Evolutionary conservation across 2,329 filamentous ascomycete species (phyloP).

Genomic region (Erysiphe pulchra): DNA sequence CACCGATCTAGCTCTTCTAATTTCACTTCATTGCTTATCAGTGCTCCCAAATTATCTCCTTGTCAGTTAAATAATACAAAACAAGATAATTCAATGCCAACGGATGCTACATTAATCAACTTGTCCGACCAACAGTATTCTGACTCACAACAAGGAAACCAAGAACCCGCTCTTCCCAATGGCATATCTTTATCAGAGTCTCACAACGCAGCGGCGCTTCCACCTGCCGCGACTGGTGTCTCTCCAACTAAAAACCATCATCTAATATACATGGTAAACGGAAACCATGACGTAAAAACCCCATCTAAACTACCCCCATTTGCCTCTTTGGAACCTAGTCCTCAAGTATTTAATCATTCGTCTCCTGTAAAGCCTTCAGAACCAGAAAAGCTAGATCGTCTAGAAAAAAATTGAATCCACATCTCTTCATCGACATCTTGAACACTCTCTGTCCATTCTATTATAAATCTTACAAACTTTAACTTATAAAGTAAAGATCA

Average conservation of each 20-base stretch:
- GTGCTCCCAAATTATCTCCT: conserved; percentile 10
- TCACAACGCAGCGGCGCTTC: conserved; percentile 8
- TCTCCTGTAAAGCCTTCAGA: conserved; percentile 28
- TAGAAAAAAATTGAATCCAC: too few relatives aligned
- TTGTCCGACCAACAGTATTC: background rate
- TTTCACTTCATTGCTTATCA: conserved; percentile 10
- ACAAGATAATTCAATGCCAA: too few relatives aligned
- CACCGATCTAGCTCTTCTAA: conserved; percentile 8
- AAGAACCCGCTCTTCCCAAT: background rate
- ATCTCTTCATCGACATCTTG: too few relatives aligned
- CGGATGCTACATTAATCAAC: too few relatives aligned
- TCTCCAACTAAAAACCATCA: conserved; percentile 21
- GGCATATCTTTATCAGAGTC: background rate
- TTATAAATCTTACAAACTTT: too few relatives aligned
- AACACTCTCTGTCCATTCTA: too few relatives aligned
- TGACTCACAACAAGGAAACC: background rate
- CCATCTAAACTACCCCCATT: conserved; percentile 28
- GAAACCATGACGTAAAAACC: conserved; percentile 8
- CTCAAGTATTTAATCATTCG: conserved; percentile 28
- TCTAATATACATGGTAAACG: conserved; percentile 9
- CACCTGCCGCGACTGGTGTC: conserved; percentile 16
- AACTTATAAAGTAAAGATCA: too few relatives aligned
- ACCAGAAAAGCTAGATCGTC: conserved; percentile 1
- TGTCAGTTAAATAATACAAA: conserved; percentile 4
- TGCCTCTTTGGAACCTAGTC: conserved; percentile 29